These are phyloP conservation scores for Suhomyces bokatorum DNA, from an alignment of 1,139 yeast species.

Conservation along the genomic window DNA sequence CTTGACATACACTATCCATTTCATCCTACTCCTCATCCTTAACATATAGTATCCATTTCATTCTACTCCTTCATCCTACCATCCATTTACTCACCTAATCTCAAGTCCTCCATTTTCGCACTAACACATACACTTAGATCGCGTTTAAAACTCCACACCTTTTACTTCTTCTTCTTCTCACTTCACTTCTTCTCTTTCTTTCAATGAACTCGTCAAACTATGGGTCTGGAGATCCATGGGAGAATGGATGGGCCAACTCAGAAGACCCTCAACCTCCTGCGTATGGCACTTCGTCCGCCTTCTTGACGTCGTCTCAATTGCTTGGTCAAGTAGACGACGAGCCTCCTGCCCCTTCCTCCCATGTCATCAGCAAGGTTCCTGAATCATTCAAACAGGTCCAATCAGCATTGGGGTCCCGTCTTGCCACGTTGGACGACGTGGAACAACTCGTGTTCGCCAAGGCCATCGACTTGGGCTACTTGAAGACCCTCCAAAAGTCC, in stretches of 20 bases:
- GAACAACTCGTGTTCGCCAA: conserved; percentile 32
- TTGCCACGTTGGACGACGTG: conserved; percentile 33
- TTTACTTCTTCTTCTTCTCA: neutral
- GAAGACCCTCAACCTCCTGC: conserved; percentile 10
- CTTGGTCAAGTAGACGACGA: conserved; percentile 12
- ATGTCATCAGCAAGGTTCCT: conserved; percentile 21
- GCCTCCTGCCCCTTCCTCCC: conserved; percentile 10
- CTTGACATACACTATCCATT: too few species aligned
- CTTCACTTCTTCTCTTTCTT: neutral
- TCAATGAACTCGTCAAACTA: conserved; percentile 24
- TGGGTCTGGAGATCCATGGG: conserved; percentile 43
- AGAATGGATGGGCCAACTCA: conserved; percentile 40
- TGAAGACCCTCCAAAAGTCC: conserved; percentile 36
- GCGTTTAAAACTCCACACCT: neutral
- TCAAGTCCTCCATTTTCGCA: too few species aligned
- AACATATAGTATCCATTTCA: too few species aligned
- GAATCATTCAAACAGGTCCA: conserved; percentile 26
- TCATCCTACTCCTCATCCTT: too few species aligned
- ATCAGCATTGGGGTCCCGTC: conserved; percentile 19
- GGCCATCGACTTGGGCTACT: conserved; percentile 28
- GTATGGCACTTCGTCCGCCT: conserved; percentile 15
- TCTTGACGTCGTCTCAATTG: conserved; percentile 31
- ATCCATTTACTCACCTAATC: too few species aligned
- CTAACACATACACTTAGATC: too few species aligned
- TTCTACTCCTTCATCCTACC: too few species aligned